Percentiles rank a stretch among this genome's conserved stretches.
phyloP scores from a whole-genome alignment of 768 basidiomycete genomes.

The Brasilioporus rufonigricans region DNA sequence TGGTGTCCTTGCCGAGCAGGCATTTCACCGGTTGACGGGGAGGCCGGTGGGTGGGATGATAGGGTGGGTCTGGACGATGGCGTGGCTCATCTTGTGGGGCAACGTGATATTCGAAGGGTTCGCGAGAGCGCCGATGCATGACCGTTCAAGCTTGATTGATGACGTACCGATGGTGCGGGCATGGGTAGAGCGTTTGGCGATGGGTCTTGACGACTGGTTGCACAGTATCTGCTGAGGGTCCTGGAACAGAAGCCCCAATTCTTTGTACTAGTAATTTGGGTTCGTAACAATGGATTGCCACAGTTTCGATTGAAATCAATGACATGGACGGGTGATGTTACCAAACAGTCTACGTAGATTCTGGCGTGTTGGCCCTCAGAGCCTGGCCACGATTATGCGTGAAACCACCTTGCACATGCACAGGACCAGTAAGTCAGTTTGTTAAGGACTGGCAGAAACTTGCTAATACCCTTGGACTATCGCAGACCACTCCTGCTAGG shows the following conservation, averaged over 20 bases:
- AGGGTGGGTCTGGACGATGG: constrained; percentile 3
- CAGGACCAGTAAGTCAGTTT: too few relatives aligned
- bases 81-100: background rate
- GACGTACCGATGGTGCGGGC: background rate
- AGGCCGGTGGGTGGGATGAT: background rate
- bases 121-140: background rate
- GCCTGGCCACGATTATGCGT: too few relatives aligned
- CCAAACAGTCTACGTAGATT: too few relatives aligned
- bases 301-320: too few relatives aligned
- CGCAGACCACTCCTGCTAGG: too few relatives aligned
- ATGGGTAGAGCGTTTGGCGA: background rate
- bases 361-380: too few relatives aligned
- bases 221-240: background rate
- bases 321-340: too few relatives aligned
- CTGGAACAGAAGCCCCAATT: background rate
- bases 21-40: background rate
- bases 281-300: too few relatives aligned
- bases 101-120: background rate
- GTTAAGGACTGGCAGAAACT: too few relatives aligned
- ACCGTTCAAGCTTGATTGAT: constrained; percentile 1
- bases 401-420: too few relatives aligned
- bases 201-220: background rate
- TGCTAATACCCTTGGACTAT: too few relatives aligned
- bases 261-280: background rate
- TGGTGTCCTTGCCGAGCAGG: background rate